Base-by-base conservation (phyloP, 495 filamentous ascomycete species). In the Cairneyella variabilis region DNA sequence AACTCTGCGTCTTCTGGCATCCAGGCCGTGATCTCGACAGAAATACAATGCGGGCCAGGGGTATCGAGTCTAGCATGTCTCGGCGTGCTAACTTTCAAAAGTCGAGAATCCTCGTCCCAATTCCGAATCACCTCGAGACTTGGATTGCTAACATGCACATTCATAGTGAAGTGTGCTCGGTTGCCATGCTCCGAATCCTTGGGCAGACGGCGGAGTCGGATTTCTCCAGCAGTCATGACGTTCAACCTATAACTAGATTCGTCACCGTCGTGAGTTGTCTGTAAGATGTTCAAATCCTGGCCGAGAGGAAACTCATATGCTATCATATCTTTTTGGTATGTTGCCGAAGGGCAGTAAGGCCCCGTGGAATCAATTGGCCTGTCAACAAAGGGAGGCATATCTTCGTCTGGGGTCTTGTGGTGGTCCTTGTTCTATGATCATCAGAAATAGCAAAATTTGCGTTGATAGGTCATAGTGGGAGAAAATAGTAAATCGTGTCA, bases 11-110 rank as follows among this genome's bases (percentile, higher is more conserved):
- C 43, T 37, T 58, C 61, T 17, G 61, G 61, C 17, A 64, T 25
- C 54, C 52, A 64, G 39, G 47, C 55, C 23, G 53, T 61, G 32
- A 64, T 54, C 39, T 51, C 56, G 8, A 64, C 14, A 22, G 51
- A 59, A 11, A 64, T 28, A 38, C 58, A 61, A 36, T 64, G 58
- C 2, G 27, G 43, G 3, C 12, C 25, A 14, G 8, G 16, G 7
- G 38, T 5, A 17, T 27, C 21, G 20, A 60, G 34, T 14, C n/a
- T 16, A 14, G 58, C 58, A 44, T 34, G 41, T 27, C 38, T 53
- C 11, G 61, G 61, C 1, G 54, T 61, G 17, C 30, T 56, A 30
- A 64, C 46, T 48, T 47, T 53, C 16, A 60, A 38, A 18, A 36
- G 20, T 36, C 45, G 37, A 9, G 46, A 44, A 26, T 56, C 28